These are phyloP conservation scores for Mortierella sp. DNA, from an alignment of 371 early-diverging fungal species.

Conservation along the genomic window DNA sequence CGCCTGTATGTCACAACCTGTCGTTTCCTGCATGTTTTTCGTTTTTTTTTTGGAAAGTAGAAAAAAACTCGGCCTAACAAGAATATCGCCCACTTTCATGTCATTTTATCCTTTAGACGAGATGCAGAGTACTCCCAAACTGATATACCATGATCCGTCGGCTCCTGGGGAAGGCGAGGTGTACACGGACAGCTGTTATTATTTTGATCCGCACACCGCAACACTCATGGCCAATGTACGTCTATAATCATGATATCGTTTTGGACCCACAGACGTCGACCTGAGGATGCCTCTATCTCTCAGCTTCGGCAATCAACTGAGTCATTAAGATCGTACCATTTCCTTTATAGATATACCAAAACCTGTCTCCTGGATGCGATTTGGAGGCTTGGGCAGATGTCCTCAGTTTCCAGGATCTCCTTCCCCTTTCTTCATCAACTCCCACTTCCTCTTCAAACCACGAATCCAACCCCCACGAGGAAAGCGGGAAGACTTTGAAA, in stretches of 20 bases:
- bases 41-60: not conserved
- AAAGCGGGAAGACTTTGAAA: conserved; percentile 12
- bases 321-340: too few species aligned
- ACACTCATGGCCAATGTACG: conserved; percentile 45
- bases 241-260: too few species aligned
- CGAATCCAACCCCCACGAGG: not conserved
- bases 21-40: not conserved
- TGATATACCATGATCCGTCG: conserved; percentile 7
- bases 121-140: conserved; percentile 17
- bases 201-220: conserved; percentile 55
- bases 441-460: not conserved
- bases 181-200: conserved; percentile 58
- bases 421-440: not conserved
- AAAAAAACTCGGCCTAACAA: not conserved
- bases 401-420: conserved; percentile 40
- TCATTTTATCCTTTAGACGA: not conserved
- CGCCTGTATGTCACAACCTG: not conserved
- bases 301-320: too few species aligned
- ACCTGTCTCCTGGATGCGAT: conserved; percentile 36
- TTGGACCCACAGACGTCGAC: too few species aligned
- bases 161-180: conserved; percentile 22
- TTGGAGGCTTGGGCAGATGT: conserved; percentile 60
- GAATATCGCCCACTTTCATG: not conserved
- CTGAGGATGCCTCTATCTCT: too few species aligned
- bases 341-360: conserved; percentile 35